A percentile compares a stretch with the other conserved stretches of the same genome.
phyloP scores from a whole-genome alignment of 106 monocot genomes.

The Dactylorhiza incarnata region DNA sequence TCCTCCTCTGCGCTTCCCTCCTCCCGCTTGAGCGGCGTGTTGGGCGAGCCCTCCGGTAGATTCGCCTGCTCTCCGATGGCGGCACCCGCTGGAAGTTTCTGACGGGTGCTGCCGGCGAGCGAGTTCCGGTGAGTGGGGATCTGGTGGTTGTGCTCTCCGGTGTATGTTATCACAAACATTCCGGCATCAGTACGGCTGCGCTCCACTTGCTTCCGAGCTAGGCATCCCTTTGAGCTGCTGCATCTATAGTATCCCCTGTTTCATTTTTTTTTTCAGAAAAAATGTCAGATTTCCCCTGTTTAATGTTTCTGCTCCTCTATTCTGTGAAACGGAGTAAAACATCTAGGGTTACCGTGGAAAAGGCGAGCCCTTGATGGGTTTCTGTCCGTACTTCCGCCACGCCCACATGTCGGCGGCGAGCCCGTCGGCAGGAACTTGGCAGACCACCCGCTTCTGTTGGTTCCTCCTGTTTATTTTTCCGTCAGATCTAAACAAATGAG shows the following conservation, averaged over 20 bases:
- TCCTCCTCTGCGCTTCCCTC: not conserved
- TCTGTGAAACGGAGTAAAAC: not conserved
- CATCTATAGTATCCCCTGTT: constrained; percentile 88
- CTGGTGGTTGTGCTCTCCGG: constrained; percentile 81
- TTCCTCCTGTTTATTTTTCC: constrained; percentile 36
- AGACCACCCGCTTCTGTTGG: constrained; percentile 72
- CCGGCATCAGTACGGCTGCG: constrained; percentile 49
- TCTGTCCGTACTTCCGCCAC: constrained; percentile 95
- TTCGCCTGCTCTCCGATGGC: constrained; percentile 5
- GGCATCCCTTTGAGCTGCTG: constrained; percentile 82
- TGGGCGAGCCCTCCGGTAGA: constrained; percentile 1
- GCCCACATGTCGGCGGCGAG: constrained; percentile 74
- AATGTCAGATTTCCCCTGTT: not conserved
- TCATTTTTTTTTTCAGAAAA: not conserved
- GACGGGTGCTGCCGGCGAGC: constrained; percentile 72
- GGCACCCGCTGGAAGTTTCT: constrained; percentile 26
- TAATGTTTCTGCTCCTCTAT: not conserved
- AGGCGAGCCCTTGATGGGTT: constrained; percentile 94
- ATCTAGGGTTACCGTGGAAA: constrained; percentile 45
- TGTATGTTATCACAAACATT: constrained; percentile 67
- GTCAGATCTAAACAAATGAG: not conserved
- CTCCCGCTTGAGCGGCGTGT: constrained; percentile 13
- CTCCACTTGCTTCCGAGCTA: constrained; percentile 84
- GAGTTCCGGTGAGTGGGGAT: constrained; percentile 79
- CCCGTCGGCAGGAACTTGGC: constrained; percentile 54